phyloP scores from a whole-genome alignment of 129 eudicot species.

The Saussurea involucrata region DNA sequence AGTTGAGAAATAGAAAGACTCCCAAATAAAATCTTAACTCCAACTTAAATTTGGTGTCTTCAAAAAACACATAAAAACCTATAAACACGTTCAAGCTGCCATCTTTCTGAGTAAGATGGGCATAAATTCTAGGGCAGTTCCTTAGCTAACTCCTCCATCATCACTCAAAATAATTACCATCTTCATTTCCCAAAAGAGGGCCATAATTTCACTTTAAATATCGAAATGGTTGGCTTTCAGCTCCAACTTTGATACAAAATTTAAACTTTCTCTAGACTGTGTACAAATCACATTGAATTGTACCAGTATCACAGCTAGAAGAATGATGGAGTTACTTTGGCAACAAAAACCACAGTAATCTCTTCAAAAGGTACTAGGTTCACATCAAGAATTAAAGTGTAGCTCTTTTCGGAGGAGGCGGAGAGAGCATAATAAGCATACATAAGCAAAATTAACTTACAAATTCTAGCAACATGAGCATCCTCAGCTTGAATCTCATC shows the following conservation, averaged over 20 bases:
- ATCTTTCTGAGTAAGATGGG: background rate
- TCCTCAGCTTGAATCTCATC: slow-evolving; percentile 89
- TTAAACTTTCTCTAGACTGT: background rate
- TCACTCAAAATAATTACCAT: background rate
- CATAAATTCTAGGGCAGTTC: slow-evolving; percentile 7
- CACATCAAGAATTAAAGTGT: background rate
- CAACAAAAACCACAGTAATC: slow-evolving; percentile 11
- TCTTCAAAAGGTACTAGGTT: background rate
- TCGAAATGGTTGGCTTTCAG: background rate
- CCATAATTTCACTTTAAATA: background rate
- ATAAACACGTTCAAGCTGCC: background rate
- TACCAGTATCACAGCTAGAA: background rate
- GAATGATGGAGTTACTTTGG: background rate
- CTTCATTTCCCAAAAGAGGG: background rate
- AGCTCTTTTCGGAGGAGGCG: background rate
- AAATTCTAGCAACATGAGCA: slow-evolving; percentile 81
- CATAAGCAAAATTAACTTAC: slow-evolving; percentile 37
- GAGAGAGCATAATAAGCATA: background rate
- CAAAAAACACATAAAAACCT: background rate
- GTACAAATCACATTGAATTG: background rate
- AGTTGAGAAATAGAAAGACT: slow-evolving; percentile 14
- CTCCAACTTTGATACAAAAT: background rate
- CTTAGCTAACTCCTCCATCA: background rate
- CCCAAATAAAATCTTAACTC: background rate
- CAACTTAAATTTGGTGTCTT: background rate